These are phyloP conservation scores for Epichloe sp. DNA, from an alignment of 2,329 filamentous ascomycete species.

Conservation along the genomic window DNA sequence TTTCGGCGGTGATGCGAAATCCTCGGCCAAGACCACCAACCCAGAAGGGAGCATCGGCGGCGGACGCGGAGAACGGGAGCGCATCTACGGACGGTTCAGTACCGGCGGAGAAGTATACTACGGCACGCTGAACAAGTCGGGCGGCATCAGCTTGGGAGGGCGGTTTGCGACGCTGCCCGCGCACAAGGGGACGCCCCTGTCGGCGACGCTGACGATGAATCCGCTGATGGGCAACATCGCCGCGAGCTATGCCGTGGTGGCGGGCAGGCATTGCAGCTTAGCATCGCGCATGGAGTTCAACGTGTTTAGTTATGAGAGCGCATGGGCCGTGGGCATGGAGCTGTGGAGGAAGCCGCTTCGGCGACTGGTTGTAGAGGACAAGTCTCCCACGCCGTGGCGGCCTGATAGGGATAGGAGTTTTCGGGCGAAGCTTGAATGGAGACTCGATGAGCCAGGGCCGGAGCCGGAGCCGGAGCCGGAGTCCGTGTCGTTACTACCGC, in stretches of 20 bases:
- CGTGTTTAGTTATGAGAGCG: conserved; percentile 94
- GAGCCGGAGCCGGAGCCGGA: conserved; percentile 21
- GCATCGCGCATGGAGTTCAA: conserved; percentile 95
- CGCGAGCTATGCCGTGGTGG: conserved; percentile 82
- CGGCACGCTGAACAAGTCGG: conserved; percentile 84
- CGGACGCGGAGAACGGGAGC: conserved; percentile 34
- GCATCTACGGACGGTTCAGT: conserved; percentile 70
- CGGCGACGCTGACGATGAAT: conserved; percentile 84
- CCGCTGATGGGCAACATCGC: conserved; percentile 89
- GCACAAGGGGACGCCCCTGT: conserved; percentile 77
- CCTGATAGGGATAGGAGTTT: conserved; percentile 26
- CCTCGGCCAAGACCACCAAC: conserved; percentile 22
- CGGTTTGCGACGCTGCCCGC: conserved; percentile 78
- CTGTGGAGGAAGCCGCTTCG: conserved; percentile 60
- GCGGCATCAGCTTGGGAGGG: conserved; percentile 76
- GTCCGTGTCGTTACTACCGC: neutral
- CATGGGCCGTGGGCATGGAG: conserved; percentile 83
- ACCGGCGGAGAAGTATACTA: conserved; percentile 92
- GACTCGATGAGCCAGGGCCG: conserved; percentile 28
- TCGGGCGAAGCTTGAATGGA: conserved; percentile 40
- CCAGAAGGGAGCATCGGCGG: conserved; percentile 12
- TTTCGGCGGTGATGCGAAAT: conserved; percentile 57
- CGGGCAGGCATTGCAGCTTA: conserved; percentile 68
- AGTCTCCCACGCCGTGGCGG: conserved; percentile 9
- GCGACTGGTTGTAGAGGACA: conserved; percentile 24